A percentile compares a stretch with the other conserved stretches of the same genome.
phyloP scores from a whole-genome alignment of 2,329 filamentous ascomycete species.

The Coniochaeta sp. region DNA sequence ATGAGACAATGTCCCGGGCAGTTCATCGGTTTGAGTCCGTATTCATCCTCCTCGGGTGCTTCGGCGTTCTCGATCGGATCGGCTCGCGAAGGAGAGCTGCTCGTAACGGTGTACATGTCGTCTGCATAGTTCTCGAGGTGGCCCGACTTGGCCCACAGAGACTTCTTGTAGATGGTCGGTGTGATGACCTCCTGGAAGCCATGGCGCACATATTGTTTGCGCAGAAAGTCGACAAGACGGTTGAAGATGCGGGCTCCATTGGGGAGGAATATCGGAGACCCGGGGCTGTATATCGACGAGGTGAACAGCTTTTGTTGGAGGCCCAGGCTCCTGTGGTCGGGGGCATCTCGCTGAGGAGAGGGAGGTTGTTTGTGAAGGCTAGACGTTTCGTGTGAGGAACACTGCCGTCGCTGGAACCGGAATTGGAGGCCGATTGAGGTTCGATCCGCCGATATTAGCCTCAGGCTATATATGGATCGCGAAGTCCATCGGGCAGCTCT shows the following conservation, averaged over 20 bases:
- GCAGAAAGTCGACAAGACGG: conserved; percentile 72
- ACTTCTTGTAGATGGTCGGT: conserved; percentile 84
- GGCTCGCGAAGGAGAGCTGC: conserved; percentile 36
- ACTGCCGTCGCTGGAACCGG: conserved; percentile 13
- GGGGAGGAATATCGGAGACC: conserved; percentile 77
- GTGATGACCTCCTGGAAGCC: conserved; percentile 86
- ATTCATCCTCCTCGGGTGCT: conserved; percentile 56
- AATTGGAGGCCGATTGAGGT: not conserved
- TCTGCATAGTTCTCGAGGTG: conserved; percentile 87
- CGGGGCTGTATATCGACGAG: conserved; percentile 72
- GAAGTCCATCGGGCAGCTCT: conserved; percentile 11
- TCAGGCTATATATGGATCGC: conserved; percentile 3
- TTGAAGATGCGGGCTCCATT: conserved; percentile 80
- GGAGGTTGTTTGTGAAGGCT: not conserved
- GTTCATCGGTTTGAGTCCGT: conserved; percentile 88
- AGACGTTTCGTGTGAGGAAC: conserved; percentile 20
- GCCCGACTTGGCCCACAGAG: conserved; percentile 77
- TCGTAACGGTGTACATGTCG: conserved; percentile 81
- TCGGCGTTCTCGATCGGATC: conserved; percentile 32
- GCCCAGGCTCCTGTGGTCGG: conserved; percentile 55
- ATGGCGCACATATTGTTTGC: conserved; percentile 76
- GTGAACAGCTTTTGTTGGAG: conserved; percentile 70
- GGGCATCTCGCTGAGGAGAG: conserved; percentile 19
- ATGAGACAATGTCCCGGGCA: conserved; percentile 84
- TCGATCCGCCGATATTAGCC: not conserved